A percentile compares a stretch with the other conserved stretches of the same genome.
These are phyloP conservation scores for Lichtheimia corymbifera DNA, from an alignment of 371 early-diverging fungal genomes.

Conservation along the genomic window DNA sequence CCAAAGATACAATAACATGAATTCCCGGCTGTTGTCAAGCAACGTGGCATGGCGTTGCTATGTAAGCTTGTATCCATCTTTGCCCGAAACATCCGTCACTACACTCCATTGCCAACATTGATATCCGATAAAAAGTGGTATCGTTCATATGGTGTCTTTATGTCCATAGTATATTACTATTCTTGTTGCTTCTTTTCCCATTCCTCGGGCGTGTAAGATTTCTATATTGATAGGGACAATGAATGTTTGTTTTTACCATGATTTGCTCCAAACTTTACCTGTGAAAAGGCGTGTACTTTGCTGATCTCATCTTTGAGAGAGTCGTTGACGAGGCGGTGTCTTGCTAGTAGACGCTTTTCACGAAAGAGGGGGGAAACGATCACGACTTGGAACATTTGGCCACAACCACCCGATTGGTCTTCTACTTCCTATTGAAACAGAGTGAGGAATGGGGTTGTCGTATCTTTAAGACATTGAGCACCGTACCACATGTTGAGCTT, in stretches of 20 bases:
- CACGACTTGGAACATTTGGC: constrained; percentile 77
- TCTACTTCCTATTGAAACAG: constrained; percentile 42
- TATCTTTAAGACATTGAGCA: constrained; percentile 10
- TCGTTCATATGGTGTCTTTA: no score
- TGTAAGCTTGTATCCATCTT: no score
- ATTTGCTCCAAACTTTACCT: constrained; percentile 49
- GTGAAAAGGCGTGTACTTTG: constrained; percentile 81
- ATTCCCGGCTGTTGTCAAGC: no score
- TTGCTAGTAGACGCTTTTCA: constrained; percentile 68
- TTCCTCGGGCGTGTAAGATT: constrained; percentile 75
- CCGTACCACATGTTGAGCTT: constrained; percentile 62
- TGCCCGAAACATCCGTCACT: no score
- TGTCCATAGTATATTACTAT: neutral
- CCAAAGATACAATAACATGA: no score
- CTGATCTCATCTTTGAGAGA: constrained; percentile 75
- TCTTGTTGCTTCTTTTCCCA: constrained; percentile 51
- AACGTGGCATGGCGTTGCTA: no score
- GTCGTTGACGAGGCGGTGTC: constrained; percentile 82
- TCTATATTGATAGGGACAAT: constrained; percentile 31
- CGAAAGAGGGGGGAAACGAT: constrained; percentile 75
- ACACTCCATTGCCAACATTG: no score
- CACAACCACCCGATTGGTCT: constrained; percentile 75
- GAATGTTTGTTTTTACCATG: neutral
- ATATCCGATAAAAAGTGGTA: no score
- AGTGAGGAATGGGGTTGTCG: neutral